Evolutionary conservation across 2,329 filamentous ascomycete genomes (phyloP).

Genomic region (Penicillium psychrosexuale): DNA sequence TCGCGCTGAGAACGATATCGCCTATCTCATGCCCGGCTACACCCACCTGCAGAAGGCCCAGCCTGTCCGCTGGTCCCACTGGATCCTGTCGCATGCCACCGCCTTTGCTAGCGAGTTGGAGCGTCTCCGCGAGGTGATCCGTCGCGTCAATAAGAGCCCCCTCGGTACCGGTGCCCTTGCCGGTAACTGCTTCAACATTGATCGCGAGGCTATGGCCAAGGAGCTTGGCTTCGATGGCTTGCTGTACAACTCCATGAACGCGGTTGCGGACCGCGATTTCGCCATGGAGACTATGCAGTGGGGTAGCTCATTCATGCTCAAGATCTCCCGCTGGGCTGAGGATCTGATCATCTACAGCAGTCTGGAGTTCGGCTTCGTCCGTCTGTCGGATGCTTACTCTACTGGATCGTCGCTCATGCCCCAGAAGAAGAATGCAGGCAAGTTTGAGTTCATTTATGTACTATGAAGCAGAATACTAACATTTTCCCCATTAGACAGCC

Average conservation of each 20-base stretch:
- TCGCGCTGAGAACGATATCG: constrained; percentile 71
- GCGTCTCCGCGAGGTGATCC: constrained; percentile 68
- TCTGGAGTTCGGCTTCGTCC: constrained; percentile 72
- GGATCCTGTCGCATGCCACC: constrained; percentile 71
- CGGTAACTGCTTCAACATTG: constrained; percentile 78
- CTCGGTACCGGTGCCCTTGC: constrained; percentile 75
- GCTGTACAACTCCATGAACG: constrained; percentile 73
- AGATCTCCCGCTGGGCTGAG: constrained; percentile 77
- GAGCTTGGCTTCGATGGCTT: constrained; percentile 77
- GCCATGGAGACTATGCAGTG: constrained; percentile 78
- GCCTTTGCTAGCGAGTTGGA: constrained; percentile 72
- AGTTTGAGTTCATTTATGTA: constrained; percentile 1
- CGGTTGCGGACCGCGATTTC: constrained; percentile 76
- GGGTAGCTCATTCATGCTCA: constrained; percentile 72
- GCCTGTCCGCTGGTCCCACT: constrained; percentile 81
- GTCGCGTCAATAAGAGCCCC: constrained; percentile 68
- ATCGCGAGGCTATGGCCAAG: constrained; percentile 72
- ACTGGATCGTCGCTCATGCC: constrained; percentile 77
- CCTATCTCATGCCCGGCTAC: constrained; percentile 81
- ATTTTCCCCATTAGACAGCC: constrained; percentile 51
- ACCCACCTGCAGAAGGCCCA: constrained; percentile 79
- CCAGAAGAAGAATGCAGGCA: constrained; percentile 70
- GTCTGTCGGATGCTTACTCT: constrained; percentile 73
- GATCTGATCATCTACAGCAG: constrained; percentile 82
- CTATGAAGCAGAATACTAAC: not conserved